phyloP scores from a whole-genome alignment of 116 monocot genomes.

The Posidonia oceanica region DNA sequence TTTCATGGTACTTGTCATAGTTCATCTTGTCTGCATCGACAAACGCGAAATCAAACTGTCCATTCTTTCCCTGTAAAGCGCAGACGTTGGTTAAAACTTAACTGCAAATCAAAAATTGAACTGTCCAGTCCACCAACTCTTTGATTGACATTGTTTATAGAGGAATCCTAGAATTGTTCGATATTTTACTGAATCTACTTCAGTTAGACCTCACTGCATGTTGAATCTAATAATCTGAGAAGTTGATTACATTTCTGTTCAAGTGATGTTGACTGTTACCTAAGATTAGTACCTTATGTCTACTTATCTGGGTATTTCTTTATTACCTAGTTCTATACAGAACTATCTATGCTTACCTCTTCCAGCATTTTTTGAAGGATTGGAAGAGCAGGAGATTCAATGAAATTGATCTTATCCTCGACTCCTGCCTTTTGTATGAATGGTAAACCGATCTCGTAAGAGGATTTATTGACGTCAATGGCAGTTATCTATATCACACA shows the following conservation, averaged over 20 bases:
- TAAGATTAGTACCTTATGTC: too few species aligned
- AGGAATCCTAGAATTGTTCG: too few species aligned
- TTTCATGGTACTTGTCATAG: slow-evolving; percentile 25
- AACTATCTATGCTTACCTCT: slow-evolving; percentile 10
- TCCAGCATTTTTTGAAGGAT: slow-evolving; percentile 32
- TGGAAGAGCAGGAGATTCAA: slow-evolving; percentile 30
- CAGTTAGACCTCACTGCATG: background rate
- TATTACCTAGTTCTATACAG: background rate
- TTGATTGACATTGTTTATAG: too few species aligned
- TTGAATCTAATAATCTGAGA: too few species aligned
- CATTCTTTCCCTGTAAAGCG: slow-evolving; percentile 6
- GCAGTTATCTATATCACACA: slow-evolving; percentile 20
- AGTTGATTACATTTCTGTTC: background rate
- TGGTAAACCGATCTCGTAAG: slow-evolving; percentile 34
- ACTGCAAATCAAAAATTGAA: too few species aligned
- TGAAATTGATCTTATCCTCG: slow-evolving; percentile 52
- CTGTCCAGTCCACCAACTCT: too few species aligned
- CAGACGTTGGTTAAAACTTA: background rate
- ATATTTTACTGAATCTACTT: background rate
- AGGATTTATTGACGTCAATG: slow-evolving; percentile 17
- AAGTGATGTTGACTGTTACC: too few species aligned
- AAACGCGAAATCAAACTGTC: slow-evolving; percentile 20
- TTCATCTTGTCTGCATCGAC: slow-evolving; percentile 31
- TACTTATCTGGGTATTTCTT: too few species aligned
- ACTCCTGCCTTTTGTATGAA: slow-evolving; percentile 47